Evolutionary conservation across 1,284 basidiomycete genomes (phyloP).

Genomic region (Trichosporon sp.): DNA sequence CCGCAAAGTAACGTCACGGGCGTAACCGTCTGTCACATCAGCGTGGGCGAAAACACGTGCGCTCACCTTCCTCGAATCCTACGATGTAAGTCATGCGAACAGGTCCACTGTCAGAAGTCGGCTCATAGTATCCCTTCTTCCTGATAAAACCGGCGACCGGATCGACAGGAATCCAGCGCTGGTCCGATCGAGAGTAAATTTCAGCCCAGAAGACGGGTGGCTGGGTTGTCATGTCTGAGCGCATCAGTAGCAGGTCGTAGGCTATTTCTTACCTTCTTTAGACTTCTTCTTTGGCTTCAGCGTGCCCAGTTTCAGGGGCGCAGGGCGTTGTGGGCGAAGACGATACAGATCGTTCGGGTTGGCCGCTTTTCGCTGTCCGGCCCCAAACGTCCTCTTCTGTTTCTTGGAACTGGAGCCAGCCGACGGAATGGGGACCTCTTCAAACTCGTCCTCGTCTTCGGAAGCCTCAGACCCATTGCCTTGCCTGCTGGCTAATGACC

Average conservation of each 20-base stretch:
- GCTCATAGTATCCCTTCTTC: slow-evolving; percentile 82
- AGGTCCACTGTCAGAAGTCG: slow-evolving; percentile 62
- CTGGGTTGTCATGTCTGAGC: slow-evolving; percentile 47
- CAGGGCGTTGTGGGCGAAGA: slow-evolving; percentile 38
- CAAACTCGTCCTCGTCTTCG: slow-evolving; percentile 51
- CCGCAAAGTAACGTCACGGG: slow-evolving; percentile 61
- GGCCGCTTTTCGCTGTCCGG: slow-evolving; percentile 36
- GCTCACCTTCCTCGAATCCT: slow-evolving; percentile 88
- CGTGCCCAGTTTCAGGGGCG: slow-evolving; percentile 40
- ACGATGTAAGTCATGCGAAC: slow-evolving; percentile 93
- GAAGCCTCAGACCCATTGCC: slow-evolving; percentile 40
- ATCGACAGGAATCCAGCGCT: slow-evolving; percentile 90
- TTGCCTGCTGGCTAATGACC: slow-evolving; percentile 41
- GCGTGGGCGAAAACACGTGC: neutral
- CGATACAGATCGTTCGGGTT: slow-evolving; percentile 52
- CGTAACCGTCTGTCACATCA: slow-evolving; percentile 59
- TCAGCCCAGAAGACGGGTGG: slow-evolving; percentile 97
- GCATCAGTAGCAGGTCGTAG: neutral
- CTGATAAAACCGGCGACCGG: slow-evolving; percentile 79
- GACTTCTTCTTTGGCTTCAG: slow-evolving; percentile 43
- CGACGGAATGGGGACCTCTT: slow-evolving; percentile 52
- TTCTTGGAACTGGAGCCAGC: slow-evolving; percentile 39
- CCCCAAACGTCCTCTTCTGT: slow-evolving; percentile 56
- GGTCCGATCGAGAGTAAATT: slow-evolving; percentile 89
- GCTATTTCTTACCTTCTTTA: slow-evolving; percentile 34